These are phyloP conservation scores for Ambrosia trifida DNA, from an alignment of 129 eudicot species.

Conservation along the genomic window DNA sequence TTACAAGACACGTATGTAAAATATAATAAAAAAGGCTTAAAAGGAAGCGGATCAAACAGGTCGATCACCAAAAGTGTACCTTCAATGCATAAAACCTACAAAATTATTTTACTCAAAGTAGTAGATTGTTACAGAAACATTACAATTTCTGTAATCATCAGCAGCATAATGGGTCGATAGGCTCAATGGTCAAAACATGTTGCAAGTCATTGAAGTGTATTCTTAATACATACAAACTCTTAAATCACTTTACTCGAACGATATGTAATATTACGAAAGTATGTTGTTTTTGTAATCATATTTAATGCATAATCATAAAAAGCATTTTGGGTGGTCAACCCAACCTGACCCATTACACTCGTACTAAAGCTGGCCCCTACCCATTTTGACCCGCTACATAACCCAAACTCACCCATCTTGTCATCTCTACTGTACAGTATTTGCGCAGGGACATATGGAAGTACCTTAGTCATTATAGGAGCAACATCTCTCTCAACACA, in stretches of 20 bases:
- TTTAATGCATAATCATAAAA: neutral
- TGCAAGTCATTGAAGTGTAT: neutral
- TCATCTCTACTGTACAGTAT: neutral
- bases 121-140: neutral
- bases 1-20: neutral
- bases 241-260: neutral
- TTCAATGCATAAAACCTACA: neutral
- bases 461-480: slow-evolving; percentile 94
- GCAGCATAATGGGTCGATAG: neutral
- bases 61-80: neutral
- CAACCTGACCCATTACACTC: neutral
- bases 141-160: neutral
- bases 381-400: neutral
- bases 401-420: neutral
- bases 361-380: neutral
- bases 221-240: neutral
- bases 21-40: neutral
- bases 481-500: slow-evolving; percentile 91
- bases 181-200: neutral
- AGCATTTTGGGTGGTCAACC: neutral
- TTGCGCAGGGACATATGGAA: neutral
- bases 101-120: neutral
- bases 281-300: neutral
- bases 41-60: neutral
- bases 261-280: neutral